These are phyloP conservation scores for Physaria fendleri DNA, from an alignment of 345 rosid species.

Conservation along the genomic window DNA sequence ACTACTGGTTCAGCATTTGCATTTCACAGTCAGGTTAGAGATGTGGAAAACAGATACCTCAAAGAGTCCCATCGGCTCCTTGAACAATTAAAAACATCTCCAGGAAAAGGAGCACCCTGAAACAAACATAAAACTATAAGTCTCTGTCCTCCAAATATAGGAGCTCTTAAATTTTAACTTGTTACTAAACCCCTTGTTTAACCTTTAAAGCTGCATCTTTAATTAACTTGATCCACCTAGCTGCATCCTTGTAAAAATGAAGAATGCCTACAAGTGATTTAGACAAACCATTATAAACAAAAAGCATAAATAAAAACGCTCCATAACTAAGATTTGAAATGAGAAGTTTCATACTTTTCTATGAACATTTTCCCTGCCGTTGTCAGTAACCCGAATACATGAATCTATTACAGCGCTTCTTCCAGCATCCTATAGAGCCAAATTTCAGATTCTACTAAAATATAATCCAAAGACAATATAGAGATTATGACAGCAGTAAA, in stretches of 20 bases:
- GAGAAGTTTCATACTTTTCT: slow-evolving; percentile 53
- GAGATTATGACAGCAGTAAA: not conserved
- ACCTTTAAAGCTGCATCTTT: slow-evolving; percentile 85
- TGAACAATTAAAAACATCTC: slow-evolving; percentile 47
- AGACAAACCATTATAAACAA: slow-evolving; percentile 1
- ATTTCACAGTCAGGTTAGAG: not conserved
- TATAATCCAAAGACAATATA: not conserved
- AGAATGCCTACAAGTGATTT: slow-evolving; percentile 60
- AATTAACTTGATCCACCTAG: slow-evolving; percentile 81
- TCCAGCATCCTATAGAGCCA: slow-evolving; percentile 47
- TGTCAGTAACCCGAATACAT: slow-evolving; percentile 83
- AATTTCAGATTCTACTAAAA: not conserved
- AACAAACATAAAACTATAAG: slow-evolving; percentile 24
- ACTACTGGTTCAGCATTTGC: not conserved
- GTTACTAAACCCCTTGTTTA: not conserved
- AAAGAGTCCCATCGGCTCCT: slow-evolving; percentile 68
- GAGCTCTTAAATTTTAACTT: not conserved
- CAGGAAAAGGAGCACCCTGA: slow-evolving; percentile 56
- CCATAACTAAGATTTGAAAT: not conserved
- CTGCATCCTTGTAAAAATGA: slow-evolving; percentile 91
- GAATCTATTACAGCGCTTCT: slow-evolving; percentile 81
- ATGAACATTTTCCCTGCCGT: slow-evolving; percentile 90
- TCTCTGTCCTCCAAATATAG: slow-evolving; percentile 1
- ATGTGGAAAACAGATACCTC: slow-evolving; percentile 26
- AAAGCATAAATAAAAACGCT: not conserved